Conservation (phyloP, 257 asterid species). For the Dorcoceras hygrometricum region DNA sequence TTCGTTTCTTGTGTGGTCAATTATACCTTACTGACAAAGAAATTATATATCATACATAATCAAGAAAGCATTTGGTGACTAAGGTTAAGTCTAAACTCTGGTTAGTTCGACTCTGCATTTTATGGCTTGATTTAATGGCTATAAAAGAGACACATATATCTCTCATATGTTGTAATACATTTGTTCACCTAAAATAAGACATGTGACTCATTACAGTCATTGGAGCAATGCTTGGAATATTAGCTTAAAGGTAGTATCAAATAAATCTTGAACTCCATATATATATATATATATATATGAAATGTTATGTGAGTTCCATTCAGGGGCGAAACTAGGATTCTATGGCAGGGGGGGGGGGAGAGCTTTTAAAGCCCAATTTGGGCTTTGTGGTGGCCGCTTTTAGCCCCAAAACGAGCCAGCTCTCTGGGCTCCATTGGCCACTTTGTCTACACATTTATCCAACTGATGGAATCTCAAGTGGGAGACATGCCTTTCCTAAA, state of each 20-base stretch:
- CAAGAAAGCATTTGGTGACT: background rate
- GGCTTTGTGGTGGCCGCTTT: conserved; percentile 28
- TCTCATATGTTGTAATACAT: too few relatives aligned
- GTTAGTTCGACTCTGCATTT: too few relatives aligned
- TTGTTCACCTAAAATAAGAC: too few relatives aligned
- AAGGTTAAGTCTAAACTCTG: background rate
- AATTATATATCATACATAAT: conserved; percentile 18
- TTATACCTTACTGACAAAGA: conserved; percentile 59
- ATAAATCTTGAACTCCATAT: conserved; percentile 14
- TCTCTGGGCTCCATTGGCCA: conserved; percentile 32
- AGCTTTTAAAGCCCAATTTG: conserved; percentile 23
- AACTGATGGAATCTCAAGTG: conserved; percentile 33
- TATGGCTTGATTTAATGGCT: too few relatives aligned
- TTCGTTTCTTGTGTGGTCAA: conserved; percentile 14
- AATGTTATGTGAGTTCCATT: too few relatives aligned
- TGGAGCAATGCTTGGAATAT: background rate
- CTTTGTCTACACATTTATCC: conserved; percentile 28
- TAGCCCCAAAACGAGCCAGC: conserved; percentile 29
- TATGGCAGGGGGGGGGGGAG: too few relatives aligned
- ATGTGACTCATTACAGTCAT: background rate
- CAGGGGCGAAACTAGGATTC: too few relatives aligned
- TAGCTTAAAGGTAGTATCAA: conserved; percentile 16
- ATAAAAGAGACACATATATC: too few relatives aligned
- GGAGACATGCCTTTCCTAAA: conserved; percentile 38
- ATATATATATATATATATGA: background rate